These are phyloP conservation scores for Uronychia setigera DNA, from an alignment of 73 alveolate genomes.

Conservation along the genomic window DNA sequence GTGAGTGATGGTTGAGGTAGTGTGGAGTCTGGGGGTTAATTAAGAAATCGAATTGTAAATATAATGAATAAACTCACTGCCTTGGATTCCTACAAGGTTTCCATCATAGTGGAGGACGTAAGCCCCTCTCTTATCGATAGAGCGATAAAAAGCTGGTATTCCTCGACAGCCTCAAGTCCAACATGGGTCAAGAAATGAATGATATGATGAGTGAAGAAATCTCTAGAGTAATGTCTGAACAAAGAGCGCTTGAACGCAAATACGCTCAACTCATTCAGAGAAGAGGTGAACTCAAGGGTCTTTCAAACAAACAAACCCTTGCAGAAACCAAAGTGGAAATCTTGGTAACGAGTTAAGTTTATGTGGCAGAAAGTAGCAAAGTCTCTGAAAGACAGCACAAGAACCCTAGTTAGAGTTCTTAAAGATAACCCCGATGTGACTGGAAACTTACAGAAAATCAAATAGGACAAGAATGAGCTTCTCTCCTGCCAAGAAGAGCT, in stretches of 20 bases:
- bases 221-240: conserved; percentile 75
- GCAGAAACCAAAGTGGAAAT: conserved; percentile 62
- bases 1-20: no score
- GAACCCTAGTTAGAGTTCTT: conserved; percentile 63
- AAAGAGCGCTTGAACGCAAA: conserved; percentile 65
- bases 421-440: conserved; percentile 82
- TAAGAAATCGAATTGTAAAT: no score
- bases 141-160: conserved; percentile 51
- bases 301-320: conserved; percentile 60
- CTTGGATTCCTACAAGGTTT: conserved; percentile 56
- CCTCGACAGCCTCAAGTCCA: conserved; percentile 68
- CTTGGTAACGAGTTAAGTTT: conserved; percentile 20
- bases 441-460: conserved; percentile 67
- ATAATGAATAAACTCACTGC: conserved; percentile 59
- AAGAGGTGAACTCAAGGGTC: conserved; percentile 74
- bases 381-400: conserved; percentile 70
- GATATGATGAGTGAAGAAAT: conserved; percentile 84
- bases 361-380: conserved; percentile 62
- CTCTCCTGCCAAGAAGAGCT: conserved; percentile 22
- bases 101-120: conserved; percentile 50
- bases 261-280: conserved; percentile 67
- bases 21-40: no score
- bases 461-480: conserved; percentile 63
- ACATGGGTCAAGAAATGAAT: conserved; percentile 78
- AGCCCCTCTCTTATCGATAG: conserved; percentile 3